A percentile compares a stretch with the other conserved stretches of the same genome.
These are phyloP conservation scores for Ustilago sp. DNA, from an alignment of 1,284 basidiomycete genomes.

Conservation along the genomic window DNA sequence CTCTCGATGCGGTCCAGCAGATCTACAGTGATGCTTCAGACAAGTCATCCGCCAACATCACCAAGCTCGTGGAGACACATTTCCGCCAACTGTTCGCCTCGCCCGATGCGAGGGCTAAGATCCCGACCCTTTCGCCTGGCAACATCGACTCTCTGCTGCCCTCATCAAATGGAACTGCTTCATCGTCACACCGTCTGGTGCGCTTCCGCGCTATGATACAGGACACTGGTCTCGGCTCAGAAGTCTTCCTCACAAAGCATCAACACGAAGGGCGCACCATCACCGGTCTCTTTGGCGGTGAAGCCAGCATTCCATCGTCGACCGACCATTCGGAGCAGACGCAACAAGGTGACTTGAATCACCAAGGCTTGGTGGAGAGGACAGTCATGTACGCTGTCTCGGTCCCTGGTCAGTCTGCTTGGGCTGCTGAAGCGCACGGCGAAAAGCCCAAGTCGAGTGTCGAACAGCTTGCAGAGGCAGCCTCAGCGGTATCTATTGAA, in stretches of 20 bases:
- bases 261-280: constrained; percentile 44
- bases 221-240: constrained; percentile 68
- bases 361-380: constrained; percentile 65
- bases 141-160: constrained; percentile 29
- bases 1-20: constrained; percentile 46
- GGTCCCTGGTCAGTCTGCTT: constrained; percentile 66
- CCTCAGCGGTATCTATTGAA: constrained; percentile 24
- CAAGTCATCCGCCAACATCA: constrained; percentile 37
- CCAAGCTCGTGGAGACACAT: constrained; percentile 42
- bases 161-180: not conserved
- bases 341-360: constrained; percentile 38
- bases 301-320: constrained; percentile 13
- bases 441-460: constrained; percentile 12
- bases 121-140: constrained; percentile 35
- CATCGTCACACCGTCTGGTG: constrained; percentile 61
- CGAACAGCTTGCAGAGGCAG: constrained; percentile 12
- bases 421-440: constrained; percentile 49
- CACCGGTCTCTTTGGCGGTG: constrained; percentile 51
- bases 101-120: constrained; percentile 42
- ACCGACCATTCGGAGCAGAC: constrained; percentile 4
- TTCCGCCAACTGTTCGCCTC: constrained; percentile 43
- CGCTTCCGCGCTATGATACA: constrained; percentile 70
- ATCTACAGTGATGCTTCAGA: constrained; percentile 39
- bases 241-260: constrained; percentile 64
- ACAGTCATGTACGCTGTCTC: constrained; percentile 67